Percentiles rank a stretch among this genome's conserved stretches.
These are phyloP conservation scores for Exserohilum rostratum DNA, from an alignment of 2,329 filamentous ascomycete species.

Conservation along the genomic window DNA sequence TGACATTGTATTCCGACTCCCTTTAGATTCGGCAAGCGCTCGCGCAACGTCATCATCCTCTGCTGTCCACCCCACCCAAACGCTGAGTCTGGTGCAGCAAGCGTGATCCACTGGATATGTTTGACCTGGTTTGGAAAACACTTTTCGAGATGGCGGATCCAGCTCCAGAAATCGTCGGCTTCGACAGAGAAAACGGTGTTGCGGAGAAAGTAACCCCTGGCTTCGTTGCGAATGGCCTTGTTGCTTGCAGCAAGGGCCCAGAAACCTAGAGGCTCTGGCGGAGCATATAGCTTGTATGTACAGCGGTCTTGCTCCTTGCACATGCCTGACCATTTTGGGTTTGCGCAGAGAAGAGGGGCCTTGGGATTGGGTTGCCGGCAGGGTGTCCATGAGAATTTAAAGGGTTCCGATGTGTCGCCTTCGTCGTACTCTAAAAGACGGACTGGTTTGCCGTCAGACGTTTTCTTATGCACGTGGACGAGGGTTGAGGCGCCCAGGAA, in stretches of 20 bases:
- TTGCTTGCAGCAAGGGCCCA: not conserved
- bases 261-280: not conserved
- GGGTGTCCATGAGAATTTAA: not conserved
- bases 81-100: not conserved
- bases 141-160: not conserved
- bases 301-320: not conserved
- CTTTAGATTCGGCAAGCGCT: not conserved
- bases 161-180: not conserved
- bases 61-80: too few species aligned
- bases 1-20: not conserved
- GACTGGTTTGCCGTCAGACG: not conserved
- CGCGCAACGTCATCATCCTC: not conserved
- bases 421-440: not conserved
- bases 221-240: not conserved
- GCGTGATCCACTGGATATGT: not conserved
- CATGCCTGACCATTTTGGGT: constrained; percentile 31
- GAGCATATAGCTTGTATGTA: not conserved
- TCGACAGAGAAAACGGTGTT: not conserved
- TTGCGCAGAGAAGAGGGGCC: constrained; percentile 24
- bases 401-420: not conserved
- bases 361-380: constrained; percentile 16
- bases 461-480: not conserved
- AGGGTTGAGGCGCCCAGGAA: not conserved
- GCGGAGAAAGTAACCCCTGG: not conserved
- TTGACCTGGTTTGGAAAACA: not conserved